Base-by-base conservation (phyloP, 108 stramenopile genomes). In the Phaeodactylum tricornutum region DNA sequence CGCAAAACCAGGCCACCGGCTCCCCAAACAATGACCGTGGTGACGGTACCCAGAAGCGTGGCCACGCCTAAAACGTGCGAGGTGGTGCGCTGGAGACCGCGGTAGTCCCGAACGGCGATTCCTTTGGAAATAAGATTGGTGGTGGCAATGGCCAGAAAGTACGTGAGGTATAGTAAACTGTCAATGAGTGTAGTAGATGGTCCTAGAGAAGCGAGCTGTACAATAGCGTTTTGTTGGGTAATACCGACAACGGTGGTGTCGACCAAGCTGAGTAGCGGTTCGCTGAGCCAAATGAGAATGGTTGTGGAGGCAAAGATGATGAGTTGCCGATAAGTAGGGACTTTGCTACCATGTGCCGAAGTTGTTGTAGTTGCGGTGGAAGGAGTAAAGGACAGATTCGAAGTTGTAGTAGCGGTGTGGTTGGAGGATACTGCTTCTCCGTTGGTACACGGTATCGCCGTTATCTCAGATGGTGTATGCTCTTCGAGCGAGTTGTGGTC, bases 111-210 rank as follows among this genome's bases (percentile, higher is more conserved):
- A 9, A 11, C 17, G 11, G 53, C 53, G 8, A 43, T 8, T 11
- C 21, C 40, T 31, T 55, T 19, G 8, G 94, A 85, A 19, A 94
- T 44, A 26, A 71, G 63, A 47, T 92, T 97, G n/a, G 96, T 97
- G 11, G 94, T 92, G 14, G 92, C 87, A 35, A 95, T 87, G 14
- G 87, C 75, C 56, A 97, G 64, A 51, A 95, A 95, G 47, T 76
- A 76, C 35, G 74, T 84, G 29, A 82, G 45, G 48, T 94, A 97
- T 4, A 92, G 61, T 0, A 66, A 38, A 19, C 68, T 69, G 55
- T 96, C 95, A 55, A 82, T 82, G 1, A 96, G 54, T 44, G 85
- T 89, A 5, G 92, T 95, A 9, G 93, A 93, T 2, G 96, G 96
- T 21, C 96, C 96, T 12, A 97, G 61, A 6, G 93, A 79, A 2